Evolutionary conservation across 306 rosid species (phyloP), one percentile per base, ranked within the genome.

Genomic region (Castanopsis chinensis): DNA sequence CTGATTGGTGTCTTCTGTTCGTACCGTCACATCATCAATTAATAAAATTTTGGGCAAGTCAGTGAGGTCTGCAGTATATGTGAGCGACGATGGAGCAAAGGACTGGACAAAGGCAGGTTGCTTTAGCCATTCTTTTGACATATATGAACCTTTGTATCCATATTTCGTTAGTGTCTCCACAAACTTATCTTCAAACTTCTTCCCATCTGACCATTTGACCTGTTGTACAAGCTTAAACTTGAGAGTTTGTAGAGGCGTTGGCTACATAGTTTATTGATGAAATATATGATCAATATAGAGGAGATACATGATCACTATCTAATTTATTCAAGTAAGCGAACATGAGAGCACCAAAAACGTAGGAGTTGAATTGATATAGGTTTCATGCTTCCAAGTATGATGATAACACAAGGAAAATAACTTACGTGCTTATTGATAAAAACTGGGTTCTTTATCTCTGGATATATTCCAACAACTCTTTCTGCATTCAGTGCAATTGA

Each of bases 381-480:
- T 49, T 49, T 49, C 53, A 49, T 49, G 15, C 53, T 49, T 49
- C 4, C 53, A 3, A 49, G 53, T 49, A 49, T 49, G 53, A 49
- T 12, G 53, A 49, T 49, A 13, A 49, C 53, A 3, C 15, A 49
- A 63, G 73, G 23, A 79, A 75, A 88, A 72, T 78, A 77, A 88
- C 99, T 90, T 85, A 93, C 99, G 72, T 73, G 89, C 75, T 95
- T 85, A 78, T 95, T 95, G 87, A 93, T 88, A 56, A 88, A 59
- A 32, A 91, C 91, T 20, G 99, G 98, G 76, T 83, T 84, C 87
- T 95, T 95, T 53, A 95, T 90, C 87, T 95, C 99, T 21, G 99
- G 98, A 81, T 95, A 95, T 80, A 95, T 90, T 89, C 99, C 99
- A 80, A 95, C 97, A 56, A 93, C 89, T 83, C 98, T 93, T 75